Percentiles rank a stretch among this genome's conserved stretches.
Conservation (phyloP, 345 rosid genomes). For the Melaleuca quinquenervia region DNA sequence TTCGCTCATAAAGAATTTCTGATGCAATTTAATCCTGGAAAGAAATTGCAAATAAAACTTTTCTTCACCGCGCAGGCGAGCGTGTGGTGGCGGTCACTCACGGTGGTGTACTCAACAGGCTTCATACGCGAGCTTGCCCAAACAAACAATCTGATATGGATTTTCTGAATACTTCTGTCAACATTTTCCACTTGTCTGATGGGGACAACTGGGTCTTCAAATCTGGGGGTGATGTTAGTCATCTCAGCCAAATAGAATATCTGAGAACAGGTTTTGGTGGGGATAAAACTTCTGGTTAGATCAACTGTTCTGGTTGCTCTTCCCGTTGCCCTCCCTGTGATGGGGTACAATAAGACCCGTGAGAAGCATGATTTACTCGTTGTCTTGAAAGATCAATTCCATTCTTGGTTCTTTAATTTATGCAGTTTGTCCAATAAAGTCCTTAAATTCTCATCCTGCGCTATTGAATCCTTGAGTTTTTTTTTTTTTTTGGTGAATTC, state of each 20-base stretch:
- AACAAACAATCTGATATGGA: slow-evolving; percentile 21
- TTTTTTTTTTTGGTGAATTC: too few species aligned
- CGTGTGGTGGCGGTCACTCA: slow-evolving; percentile 54
- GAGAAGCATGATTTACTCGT: too few species aligned
- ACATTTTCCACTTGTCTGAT: slow-evolving; percentile 39
- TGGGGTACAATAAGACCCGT: background rate
- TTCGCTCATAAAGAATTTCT: background rate
- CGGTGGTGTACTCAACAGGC: slow-evolving; percentile 64
- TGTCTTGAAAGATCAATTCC: too few species aligned
- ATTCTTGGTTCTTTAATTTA: too few species aligned
- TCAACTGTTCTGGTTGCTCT: background rate
- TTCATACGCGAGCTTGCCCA: slow-evolving; percentile 54
- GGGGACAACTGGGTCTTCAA: slow-evolving; percentile 33
- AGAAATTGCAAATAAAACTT: background rate
- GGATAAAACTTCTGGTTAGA: slow-evolving; percentile 52
- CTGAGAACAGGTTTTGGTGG: slow-evolving; percentile 62
- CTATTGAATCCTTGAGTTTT: too few species aligned
- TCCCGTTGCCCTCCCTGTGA: background rate
- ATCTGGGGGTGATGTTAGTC: slow-evolving; percentile 25
- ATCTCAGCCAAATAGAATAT: slow-evolving; percentile 25
- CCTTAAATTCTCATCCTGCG: too few species aligned
- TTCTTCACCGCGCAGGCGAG: slow-evolving; percentile 30
- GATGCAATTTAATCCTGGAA: background rate
- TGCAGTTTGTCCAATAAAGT: too few species aligned
- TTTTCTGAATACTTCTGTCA: slow-evolving; percentile 52